phyloP scores from a whole-genome alignment of 176 grass and related monocot species.

The Oryza glumipatula region DNA sequence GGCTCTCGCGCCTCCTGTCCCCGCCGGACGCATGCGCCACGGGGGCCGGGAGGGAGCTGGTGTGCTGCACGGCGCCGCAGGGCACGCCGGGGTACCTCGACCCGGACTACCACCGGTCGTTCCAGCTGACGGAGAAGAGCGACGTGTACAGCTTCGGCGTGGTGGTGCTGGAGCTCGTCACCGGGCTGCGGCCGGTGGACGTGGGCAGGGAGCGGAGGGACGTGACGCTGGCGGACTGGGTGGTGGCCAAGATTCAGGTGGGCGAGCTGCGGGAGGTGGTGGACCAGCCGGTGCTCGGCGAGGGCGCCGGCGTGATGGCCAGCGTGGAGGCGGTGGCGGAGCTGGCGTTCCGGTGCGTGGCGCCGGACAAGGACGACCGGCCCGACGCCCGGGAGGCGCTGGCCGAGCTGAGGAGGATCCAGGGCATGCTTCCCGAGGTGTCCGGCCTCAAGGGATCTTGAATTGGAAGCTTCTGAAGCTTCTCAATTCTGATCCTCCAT shows the following conservation, averaged over 20 bases:
- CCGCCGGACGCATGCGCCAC: slow-evolving; percentile 67
- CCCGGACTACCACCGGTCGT: slow-evolving; percentile 89
- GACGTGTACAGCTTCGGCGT: slow-evolving; percentile 99
- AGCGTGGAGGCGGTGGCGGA: slow-evolving; percentile 79
- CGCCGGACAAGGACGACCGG: slow-evolving; percentile 90
- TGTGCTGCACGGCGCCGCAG: slow-evolving; percentile 93
- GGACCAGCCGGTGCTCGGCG: slow-evolving; percentile 62
- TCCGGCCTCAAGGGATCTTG: slow-evolving; percentile 35
- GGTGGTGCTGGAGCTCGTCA: slow-evolving; percentile 92
- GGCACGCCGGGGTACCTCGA: slow-evolving; percentile 94
- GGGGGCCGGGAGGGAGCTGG: slow-evolving; percentile 61
- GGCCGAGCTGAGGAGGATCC: slow-evolving; percentile 75
- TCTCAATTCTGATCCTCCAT: neutral
- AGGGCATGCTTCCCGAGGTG: slow-evolving; percentile 51
- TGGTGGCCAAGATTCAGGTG: slow-evolving; percentile 89
- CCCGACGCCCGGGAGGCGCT: slow-evolving; percentile 76
- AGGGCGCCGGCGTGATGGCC: slow-evolving; percentile 51
- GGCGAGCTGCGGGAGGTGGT: slow-evolving; percentile 87
- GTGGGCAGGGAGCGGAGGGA: slow-evolving; percentile 82
- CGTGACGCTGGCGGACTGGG: slow-evolving; percentile 76
- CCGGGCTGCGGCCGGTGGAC: slow-evolving; percentile 78
- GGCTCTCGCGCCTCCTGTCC: slow-evolving; percentile 80
- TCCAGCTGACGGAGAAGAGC: slow-evolving; percentile 97
- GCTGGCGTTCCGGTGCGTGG: slow-evolving; percentile 89
- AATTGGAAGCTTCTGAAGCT: neutral